These are phyloP conservation scores for Monilinia fructigena DNA, from an alignment of 2,329 filamentous ascomycete species.

Conservation along the genomic window DNA sequence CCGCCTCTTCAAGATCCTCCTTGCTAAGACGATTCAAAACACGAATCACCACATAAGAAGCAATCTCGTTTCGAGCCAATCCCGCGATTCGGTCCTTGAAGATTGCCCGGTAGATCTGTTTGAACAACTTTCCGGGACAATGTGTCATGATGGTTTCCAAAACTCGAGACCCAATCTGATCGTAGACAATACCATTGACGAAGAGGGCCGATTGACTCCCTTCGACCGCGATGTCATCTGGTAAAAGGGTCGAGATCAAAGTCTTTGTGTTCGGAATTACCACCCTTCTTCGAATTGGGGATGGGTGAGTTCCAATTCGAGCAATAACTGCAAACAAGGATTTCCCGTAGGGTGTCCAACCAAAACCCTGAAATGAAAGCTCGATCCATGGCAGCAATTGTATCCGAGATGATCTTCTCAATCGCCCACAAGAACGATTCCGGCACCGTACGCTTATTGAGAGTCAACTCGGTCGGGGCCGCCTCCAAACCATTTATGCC, in stretches of 20 bases:
- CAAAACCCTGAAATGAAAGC: constrained; percentile 76
- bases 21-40: constrained; percentile 81
- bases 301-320: constrained; percentile 79
- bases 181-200: constrained; percentile 83
- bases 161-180: constrained; percentile 83
- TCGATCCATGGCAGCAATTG: constrained; percentile 71
- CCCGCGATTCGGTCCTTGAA: constrained; percentile 78
- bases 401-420: constrained; percentile 78
- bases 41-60: constrained; percentile 80
- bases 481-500: constrained; percentile 56
- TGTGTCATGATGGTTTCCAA: constrained; percentile 81
- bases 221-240: constrained; percentile 73
- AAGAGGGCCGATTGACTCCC: constrained; percentile 74
- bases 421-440: constrained; percentile 73
- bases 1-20: constrained; percentile 75
- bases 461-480: constrained; percentile 48
- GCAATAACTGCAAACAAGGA: constrained; percentile 83
- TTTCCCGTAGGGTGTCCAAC: constrained; percentile 89
- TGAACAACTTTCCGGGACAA: constrained; percentile 86
- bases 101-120: constrained; percentile 75
- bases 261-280: constrained; percentile 50
- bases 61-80: constrained; percentile 84
- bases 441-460: constrained; percentile 62
- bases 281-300: constrained; percentile 67
- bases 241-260: constrained; percentile 74